Evolutionary conservation across 768 basidiomycete genomes (phyloP), one percentile per base, ranked within the genome.

Genomic region (Hydnum rufescens): DNA sequence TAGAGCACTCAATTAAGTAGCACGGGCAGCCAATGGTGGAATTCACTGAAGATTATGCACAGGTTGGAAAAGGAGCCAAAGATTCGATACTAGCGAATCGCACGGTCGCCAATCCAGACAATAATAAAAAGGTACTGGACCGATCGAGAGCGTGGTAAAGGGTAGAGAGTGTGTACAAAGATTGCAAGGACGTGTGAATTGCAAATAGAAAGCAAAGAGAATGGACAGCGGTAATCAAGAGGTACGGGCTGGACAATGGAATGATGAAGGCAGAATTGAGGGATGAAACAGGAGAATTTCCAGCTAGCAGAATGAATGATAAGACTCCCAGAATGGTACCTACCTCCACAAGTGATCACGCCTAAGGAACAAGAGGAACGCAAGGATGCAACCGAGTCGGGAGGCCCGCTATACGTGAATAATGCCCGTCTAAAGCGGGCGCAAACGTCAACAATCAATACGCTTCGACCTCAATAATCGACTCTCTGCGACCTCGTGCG

Each of bases 401-500:
- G n/a, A n/a, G n/a, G n/a, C n/a, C n/a, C n/a, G n/a, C n/a, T n/a
- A n/a, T n/a, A n/a, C n/a, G n/a, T n/a, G n/a, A 13, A 13, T 39
- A 39, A 39, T 39, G 13, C 36, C 36, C 36, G 36, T 39, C 36
- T 39, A 13, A 39, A 39, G 22, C 13, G 13, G 22, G 22, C 36
- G 13, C 36, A 13, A 39, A 22, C 36, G 13, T 22, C 36, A 39
- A 39, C 44, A n/a, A n/a, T 50, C 31, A 50, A 31, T 31, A 50
- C 6, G 49, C 49, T 26, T 50, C 49, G 6, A 50, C 49, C 18
- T 50, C 25, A 29, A 50, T 30, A 6, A 30, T 50, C 16, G 28
- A 3, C 64, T 83, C 83, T 57, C 84, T 70, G 61, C 80, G 74
- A 69, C 85, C 84, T 55, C 84, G 76, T 31, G 84, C 82, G 60